Conservation (phyloP, 306 rosid genomes). For the Psophocarpus tetragonolobus region DNA sequence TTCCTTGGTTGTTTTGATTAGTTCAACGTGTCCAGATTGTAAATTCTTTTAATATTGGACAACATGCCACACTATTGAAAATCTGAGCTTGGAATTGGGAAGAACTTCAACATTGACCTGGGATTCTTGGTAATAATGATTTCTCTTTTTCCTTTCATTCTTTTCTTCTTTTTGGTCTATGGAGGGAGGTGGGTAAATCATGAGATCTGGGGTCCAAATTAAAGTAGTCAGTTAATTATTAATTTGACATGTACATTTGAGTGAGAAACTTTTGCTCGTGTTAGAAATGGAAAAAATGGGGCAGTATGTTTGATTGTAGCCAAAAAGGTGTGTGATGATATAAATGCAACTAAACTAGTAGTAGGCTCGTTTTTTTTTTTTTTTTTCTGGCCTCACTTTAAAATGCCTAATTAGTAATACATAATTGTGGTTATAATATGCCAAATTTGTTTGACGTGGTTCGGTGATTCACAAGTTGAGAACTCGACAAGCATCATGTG, state of each 20-base stretch:
- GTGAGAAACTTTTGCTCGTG: slow-evolving; percentile 5
- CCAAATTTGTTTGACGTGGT: slow-evolving; percentile 21
- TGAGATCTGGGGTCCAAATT: slow-evolving; percentile 28
- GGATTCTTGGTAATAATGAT: slow-evolving; percentile 35
- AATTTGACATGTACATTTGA: not conserved
- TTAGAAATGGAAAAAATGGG: slow-evolving; percentile 13
- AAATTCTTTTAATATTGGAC: slow-evolving; percentile 29
- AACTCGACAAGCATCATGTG: slow-evolving; percentile 43
- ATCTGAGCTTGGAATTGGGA: slow-evolving; percentile 1
- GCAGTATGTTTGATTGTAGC: slow-evolving; percentile 16
- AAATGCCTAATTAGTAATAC: not conserved
- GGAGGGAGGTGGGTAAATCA: not conserved
- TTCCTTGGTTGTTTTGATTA: not conserved
- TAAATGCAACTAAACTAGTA: not conserved
- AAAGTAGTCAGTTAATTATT: slow-evolving; percentile 7
- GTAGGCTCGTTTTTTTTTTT: not conserved
- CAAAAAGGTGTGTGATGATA: slow-evolving; percentile 17
- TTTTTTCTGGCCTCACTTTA: not conserved
- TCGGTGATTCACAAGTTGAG: slow-evolving; percentile 25
- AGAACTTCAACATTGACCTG: slow-evolving; percentile 22
- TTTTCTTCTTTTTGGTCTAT: not conserved
- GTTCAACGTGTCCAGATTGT: slow-evolving; percentile 8
- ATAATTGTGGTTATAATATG: slow-evolving; percentile 16
- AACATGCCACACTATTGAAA: slow-evolving; percentile 12
- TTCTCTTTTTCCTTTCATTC: not conserved